These are phyloP conservation scores for Calonectria montana DNA, from an alignment of 2,329 filamentous ascomycete species.

Conservation along the genomic window DNA sequence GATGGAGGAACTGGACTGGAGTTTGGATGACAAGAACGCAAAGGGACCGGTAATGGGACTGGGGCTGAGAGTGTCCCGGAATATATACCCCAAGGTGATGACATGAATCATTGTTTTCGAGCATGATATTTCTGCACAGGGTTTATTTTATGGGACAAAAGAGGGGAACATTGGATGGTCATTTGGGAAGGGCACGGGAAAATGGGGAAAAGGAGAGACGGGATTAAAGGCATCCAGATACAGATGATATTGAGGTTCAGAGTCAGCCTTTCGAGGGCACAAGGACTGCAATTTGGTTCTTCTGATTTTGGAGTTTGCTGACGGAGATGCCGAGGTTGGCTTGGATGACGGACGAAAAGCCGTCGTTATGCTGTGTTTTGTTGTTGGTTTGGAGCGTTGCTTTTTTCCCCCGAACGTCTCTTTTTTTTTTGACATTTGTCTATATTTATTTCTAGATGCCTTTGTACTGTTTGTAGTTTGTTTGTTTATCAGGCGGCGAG, in stretches of 20 bases:
- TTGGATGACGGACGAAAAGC: conserved; percentile 17
- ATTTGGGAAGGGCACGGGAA: conserved; percentile 11
- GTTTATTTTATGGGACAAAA: conserved; percentile 17
- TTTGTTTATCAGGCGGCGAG: conserved; percentile 26
- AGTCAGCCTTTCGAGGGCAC: not conserved
- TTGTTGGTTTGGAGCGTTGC: conserved; percentile 23
- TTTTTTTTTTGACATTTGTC: conserved; percentile 7
- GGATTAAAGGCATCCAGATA: not conserved
- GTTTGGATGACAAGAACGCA: not conserved
- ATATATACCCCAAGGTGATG: conserved; percentile 45
- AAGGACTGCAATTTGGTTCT: conserved; percentile 1
- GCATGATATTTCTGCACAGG: conserved; percentile 22
- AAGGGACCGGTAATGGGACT: conserved; percentile 28
- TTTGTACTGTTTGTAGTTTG: conserved; percentile 24
- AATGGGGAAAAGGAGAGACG: conserved; percentile 16
- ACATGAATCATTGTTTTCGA: conserved; percentile 32
- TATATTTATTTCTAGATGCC: conserved; percentile 30
- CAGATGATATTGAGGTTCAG: not conserved
- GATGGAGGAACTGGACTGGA: not conserved
- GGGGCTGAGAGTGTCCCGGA: conserved; percentile 32
- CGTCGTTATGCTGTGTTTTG: conserved; percentile 27
- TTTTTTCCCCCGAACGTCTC: conserved; percentile 18
- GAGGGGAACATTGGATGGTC: conserved; percentile 25
- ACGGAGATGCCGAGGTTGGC: conserved; percentile 1
- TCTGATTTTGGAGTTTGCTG: conserved; percentile 18